Evolutionary conservation across 176 grass and related monocot species (phyloP), one percentile per base, ranked within the genome.

Genomic region (Luzula sylvatica): DNA sequence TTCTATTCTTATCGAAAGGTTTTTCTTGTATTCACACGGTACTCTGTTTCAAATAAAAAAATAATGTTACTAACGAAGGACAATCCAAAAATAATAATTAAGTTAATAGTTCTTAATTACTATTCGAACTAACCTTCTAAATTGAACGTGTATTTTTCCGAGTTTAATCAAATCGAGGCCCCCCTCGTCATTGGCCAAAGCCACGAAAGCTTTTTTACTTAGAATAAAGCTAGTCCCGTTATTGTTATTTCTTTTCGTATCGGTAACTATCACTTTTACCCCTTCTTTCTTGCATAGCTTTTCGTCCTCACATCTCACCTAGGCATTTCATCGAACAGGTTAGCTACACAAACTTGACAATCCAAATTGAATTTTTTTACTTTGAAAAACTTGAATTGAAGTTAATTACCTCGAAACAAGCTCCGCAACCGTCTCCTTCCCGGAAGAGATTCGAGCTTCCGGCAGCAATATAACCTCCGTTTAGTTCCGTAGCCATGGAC

Each of bases 391-490:
- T 30, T 62, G 8, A 50, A 18, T 65, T 21, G 38, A 50, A 39
- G 4, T 35, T 7, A 46, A 42, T 26, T 74, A 92, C 87, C 87
- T 85, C 68, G 26, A 77, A 92, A 69, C 87, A 92, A 15, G 38
- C 46, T 8, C 74, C 77, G 20, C 77, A 82, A 38, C 68, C 72
- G 67, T 82, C 50, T 20, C 87, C 75, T 1, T 7, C 17, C 55
- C 87, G 46, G 71, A 78, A 79, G n/a, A 84, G 29, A 0, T 55
- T 43, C 0, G 42, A 5, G 23, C 15, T 74, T 2, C 58, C 76
- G 7, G 73, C 73, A 1, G 73, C 73, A 26, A 55, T 56, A 57
- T 61, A 48, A 4, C 87, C 87, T 39, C 67, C 46, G 15, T 47
- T 25, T 20, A 81, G 38, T 38, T 61, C 26, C 23, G 67, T 47